Evolutionary conservation across 495 filamentous ascomycete species (phyloP).

Genomic region (Pyrenula aspistea): DNA sequence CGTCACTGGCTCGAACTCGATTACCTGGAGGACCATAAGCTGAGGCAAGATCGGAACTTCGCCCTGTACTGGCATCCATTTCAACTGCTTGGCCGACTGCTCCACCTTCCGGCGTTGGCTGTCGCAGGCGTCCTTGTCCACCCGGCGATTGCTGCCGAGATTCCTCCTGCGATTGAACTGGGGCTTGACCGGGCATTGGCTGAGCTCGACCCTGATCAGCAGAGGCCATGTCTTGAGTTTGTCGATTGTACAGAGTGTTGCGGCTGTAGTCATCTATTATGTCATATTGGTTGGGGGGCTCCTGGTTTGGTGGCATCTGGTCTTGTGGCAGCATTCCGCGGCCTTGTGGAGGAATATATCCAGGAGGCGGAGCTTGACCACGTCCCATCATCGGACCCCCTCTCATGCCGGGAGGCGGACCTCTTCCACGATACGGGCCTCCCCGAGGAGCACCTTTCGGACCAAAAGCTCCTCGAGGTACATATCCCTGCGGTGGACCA

Average conservation of each 20-base stretch:
- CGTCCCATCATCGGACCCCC: slow-evolving; percentile 22
- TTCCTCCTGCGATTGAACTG: slow-evolving; percentile 19
- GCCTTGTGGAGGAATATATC: slow-evolving; percentile 24
- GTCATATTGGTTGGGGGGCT: slow-evolving; percentile 18
- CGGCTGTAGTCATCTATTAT: neutral
- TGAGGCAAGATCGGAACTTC: slow-evolving; percentile 27
- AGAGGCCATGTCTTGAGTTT: neutral
- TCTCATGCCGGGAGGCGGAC: slow-evolving; percentile 16
- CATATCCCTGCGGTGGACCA: slow-evolving; percentile 3
- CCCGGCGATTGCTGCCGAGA: slow-evolving; percentile 19
- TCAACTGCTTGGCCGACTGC: slow-evolving; percentile 66
- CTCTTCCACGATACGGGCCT: slow-evolving; percentile 23
- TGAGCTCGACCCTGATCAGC: neutral
- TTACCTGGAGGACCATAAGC: slow-evolving; percentile 11
- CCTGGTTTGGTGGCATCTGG: slow-evolving; percentile 2
- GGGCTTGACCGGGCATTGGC: slow-evolving; percentile 1
- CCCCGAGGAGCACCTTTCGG: slow-evolving; percentile 26
- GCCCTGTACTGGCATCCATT: slow-evolving; percentile 61
- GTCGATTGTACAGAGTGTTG: neutral
- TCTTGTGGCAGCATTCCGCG: slow-evolving; percentile 6
- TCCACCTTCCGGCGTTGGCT: slow-evolving; percentile 31
- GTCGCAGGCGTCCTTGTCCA: slow-evolving; percentile 20
- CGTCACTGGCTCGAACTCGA: slow-evolving; percentile 49
- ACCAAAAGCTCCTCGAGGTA: slow-evolving; percentile 47
- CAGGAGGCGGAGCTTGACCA: slow-evolving; percentile 36